A percentile compares a stretch with the other conserved stretches of the same genome.
Conservation (phyloP, 2,329 filamentous ascomycete species). For the Cercospora berteroae region DNA sequence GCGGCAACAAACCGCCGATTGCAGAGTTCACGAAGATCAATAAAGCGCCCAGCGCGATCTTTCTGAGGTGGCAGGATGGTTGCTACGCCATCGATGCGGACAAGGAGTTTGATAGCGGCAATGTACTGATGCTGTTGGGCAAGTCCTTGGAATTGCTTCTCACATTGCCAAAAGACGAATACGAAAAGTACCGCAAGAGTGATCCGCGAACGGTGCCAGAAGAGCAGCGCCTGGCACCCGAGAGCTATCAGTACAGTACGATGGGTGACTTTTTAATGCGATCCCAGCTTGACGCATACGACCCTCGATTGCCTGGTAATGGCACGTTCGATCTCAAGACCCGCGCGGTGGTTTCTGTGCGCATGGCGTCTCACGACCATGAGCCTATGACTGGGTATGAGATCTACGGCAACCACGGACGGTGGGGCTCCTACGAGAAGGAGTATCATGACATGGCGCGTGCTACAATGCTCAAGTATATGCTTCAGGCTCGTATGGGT, state of each 20-base stretch:
- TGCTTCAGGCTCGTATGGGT: conserved; percentile 91
- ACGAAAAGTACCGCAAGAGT: conserved; percentile 74
- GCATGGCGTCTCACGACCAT: conserved; percentile 75
- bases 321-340: conserved; percentile 98
- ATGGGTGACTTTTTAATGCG: conserved; percentile 88
- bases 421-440: conserved; percentile 88
- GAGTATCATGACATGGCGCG: conserved; percentile 98
- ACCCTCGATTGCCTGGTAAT: conserved; percentile 79
- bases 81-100: conserved; percentile 94
- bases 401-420: conserved; percentile 70
- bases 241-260: conserved; percentile 84
- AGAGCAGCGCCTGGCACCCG: conserved; percentile 67
- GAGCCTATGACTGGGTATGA: conserved; percentile 81
- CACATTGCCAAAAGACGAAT: conserved; percentile 77
- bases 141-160: conserved; percentile 96
- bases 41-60: conserved; percentile 73
- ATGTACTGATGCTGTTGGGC: conserved; percentile 84
- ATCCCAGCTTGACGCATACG: conserved; percentile 89
- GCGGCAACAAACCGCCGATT: conserved; percentile 48
- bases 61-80: conserved; percentile 78
- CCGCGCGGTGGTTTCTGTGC: conserved; percentile 82
- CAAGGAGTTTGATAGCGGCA: conserved; percentile 83
- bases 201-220: conserved; percentile 68
- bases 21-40: conserved; percentile 69
- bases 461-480: conserved; percentile 93